phyloP scores from a whole-genome alignment of 352 stramenopile genomes.

The Phytophthora sojae region DNA sequence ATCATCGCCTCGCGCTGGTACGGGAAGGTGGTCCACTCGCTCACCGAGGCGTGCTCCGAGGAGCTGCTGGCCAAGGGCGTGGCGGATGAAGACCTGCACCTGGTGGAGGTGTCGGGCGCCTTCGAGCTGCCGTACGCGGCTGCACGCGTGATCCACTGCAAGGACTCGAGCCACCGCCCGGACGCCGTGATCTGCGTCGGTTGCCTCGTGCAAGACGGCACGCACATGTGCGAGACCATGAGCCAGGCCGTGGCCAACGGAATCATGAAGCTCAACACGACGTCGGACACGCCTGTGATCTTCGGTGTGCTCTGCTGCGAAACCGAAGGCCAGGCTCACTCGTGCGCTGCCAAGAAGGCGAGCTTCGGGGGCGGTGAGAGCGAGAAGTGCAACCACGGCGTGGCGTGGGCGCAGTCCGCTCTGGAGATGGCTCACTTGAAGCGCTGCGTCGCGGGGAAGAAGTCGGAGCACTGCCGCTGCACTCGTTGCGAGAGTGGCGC shows the following conservation, averaged over 20 bases:
- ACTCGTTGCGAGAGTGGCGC: conserved; percentile 28
- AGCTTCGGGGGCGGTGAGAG: conserved; percentile 33
- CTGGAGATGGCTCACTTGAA: conserved; percentile 93
- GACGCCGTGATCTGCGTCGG: conserved; percentile 97
- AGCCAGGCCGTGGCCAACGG: conserved; percentile 92
- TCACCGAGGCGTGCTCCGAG: conserved; percentile 57
- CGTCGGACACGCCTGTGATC: conserved; percentile 85
- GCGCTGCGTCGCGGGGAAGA: conserved; percentile 40
- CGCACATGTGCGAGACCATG: conserved; percentile 99
- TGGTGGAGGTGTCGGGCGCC: conserved; percentile 89
- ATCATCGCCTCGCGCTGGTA: conserved; percentile 79
- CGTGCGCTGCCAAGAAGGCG: conserved; percentile 50
- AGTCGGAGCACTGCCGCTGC: conserved; percentile 45
- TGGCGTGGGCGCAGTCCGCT: conserved; percentile 71
- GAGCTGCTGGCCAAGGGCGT: conserved; percentile 74
- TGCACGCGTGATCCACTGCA: conserved; percentile 74
- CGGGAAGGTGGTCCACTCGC: conserved; percentile 53
- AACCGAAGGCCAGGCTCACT: conserved; percentile 92
- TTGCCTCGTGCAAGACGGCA: conserved; percentile 95
- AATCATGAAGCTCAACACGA: conserved; percentile 97
- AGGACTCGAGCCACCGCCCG: conserved; percentile 69
- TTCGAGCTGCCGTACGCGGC: conserved; percentile 97
- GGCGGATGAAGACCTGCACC: conserved; percentile 45
- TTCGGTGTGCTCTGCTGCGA: conserved; percentile 94
- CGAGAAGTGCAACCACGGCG: conserved; percentile 58